These are phyloP conservation scores for Corynespora cassiicola DNA, from an alignment of 2,329 filamentous ascomycete species.

Conservation along the genomic window DNA sequence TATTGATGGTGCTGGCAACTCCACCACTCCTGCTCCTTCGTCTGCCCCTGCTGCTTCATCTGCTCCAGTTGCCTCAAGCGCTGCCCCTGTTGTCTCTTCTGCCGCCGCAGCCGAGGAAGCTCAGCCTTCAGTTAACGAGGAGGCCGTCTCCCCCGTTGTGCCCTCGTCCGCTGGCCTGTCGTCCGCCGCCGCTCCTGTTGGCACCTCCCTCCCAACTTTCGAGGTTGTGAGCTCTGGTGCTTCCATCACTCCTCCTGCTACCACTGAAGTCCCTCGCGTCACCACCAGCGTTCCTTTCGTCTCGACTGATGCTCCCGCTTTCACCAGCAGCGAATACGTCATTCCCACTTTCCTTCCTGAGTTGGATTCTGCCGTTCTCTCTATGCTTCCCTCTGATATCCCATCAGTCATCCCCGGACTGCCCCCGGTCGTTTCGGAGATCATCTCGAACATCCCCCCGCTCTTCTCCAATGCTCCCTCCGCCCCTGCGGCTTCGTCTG, in stretches of 20 bases:
- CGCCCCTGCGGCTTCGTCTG: slow-evolving; percentile 12
- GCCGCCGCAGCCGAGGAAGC: too few species aligned
- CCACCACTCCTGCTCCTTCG: slow-evolving; percentile 11
- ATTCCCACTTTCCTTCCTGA: too few species aligned
- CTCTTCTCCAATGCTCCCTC: slow-evolving; percentile 21
- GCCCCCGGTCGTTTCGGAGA: too few species aligned
- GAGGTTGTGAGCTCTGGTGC: slow-evolving; percentile 24
- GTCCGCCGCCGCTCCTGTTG: not conserved
- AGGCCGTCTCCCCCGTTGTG: too few species aligned
- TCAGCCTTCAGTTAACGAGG: too few species aligned
- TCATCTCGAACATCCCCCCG: slow-evolving; percentile 15
- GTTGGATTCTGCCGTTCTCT: too few species aligned
- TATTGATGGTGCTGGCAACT: slow-evolving; percentile 19
- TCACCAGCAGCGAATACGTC: slow-evolving; percentile 19
- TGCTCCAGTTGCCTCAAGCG: slow-evolving; percentile 15
- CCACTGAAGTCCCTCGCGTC: slow-evolving; percentile 1
- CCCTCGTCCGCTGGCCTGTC: too few species aligned
- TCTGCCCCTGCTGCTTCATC: slow-evolving; percentile 6
- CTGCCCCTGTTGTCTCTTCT: too few species aligned
- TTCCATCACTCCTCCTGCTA: slow-evolving; percentile 22
- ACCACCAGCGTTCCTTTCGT: slow-evolving; percentile 13
- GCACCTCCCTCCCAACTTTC: slow-evolving; percentile 20
- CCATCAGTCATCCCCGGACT: too few species aligned
- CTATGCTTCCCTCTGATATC: too few species aligned
- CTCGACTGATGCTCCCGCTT: slow-evolving; percentile 22